phyloP scores from a whole-genome alignment of 495 filamentous ascomycete genomes.

The Penicillium angulare region DNA sequence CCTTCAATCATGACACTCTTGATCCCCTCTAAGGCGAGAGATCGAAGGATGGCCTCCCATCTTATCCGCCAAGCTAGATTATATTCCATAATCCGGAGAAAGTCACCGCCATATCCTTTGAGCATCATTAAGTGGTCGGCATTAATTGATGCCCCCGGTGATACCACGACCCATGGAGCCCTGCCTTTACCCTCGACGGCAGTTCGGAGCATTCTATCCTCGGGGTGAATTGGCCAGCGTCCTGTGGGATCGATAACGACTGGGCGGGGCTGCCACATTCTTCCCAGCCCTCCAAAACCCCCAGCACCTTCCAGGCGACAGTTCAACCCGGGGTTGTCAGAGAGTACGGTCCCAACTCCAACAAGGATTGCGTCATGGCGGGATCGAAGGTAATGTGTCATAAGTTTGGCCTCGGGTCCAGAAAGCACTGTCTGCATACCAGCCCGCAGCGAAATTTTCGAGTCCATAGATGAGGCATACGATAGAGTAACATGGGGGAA shows the following conservation, averaged over 20 bases:
- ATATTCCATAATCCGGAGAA: constrained; percentile 47
- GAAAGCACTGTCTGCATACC: constrained; percentile 78
- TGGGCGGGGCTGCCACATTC: constrained; percentile 69
- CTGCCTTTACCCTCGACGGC: constrained; percentile 66
- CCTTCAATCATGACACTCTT: constrained; percentile 88
- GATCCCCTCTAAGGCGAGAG: constrained; percentile 58
- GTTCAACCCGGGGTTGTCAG: constrained; percentile 84
- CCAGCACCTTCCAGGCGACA: constrained; percentile 63
- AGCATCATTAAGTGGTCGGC: constrained; percentile 45
- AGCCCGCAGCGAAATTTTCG: constrained; percentile 67
- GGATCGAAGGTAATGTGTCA: constrained; percentile 87
- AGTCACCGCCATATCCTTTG: constrained; percentile 50
- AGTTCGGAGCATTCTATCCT: constrained; percentile 61
- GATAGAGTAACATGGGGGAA: constrained; percentile 69
- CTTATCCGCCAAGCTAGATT: constrained; percentile 49
- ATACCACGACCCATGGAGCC: constrained; percentile 67
- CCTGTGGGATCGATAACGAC: constrained; percentile 73
- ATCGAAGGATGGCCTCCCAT: constrained; percentile 63
- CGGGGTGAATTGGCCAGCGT: constrained; percentile 61
- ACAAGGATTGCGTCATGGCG: constrained; percentile 82
- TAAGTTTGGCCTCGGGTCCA: constrained; percentile 75
- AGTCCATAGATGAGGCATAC: constrained; percentile 88
- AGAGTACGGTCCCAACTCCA: constrained; percentile 77
- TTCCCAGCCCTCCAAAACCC: constrained; percentile 49
- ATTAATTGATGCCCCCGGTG: constrained; percentile 48